Percentiles rank a stretch among this genome's conserved stretches.
These are phyloP conservation scores for Lentinus brumalis DNA, from an alignment of 768 basidiomycete genomes.

Conservation along the genomic window DNA sequence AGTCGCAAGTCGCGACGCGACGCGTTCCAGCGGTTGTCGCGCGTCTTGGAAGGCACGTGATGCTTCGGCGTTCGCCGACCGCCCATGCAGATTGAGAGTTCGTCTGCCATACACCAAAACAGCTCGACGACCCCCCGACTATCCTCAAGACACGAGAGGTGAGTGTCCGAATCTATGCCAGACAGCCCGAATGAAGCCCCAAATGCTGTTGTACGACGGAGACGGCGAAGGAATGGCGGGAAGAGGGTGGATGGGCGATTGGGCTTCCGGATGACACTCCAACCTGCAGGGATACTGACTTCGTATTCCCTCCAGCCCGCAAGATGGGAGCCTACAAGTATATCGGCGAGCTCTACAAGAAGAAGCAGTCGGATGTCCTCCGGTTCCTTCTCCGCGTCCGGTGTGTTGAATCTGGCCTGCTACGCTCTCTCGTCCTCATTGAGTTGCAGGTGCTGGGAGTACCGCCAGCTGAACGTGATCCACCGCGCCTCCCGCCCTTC, in stretches of 20 bases:
- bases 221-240: constrained; percentile 13
- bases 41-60: not conserved
- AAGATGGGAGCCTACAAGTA: constrained; percentile 96
- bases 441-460: constrained; percentile 86
- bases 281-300: constrained; percentile 21
- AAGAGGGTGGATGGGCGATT: constrained; percentile 33
- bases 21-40: not conserved
- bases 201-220: constrained; percentile 4
- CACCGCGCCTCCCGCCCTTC: constrained; percentile 98
- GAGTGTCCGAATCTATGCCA: constrained; percentile 21
- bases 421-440: not conserved
- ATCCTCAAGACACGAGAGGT: constrained; percentile 36
- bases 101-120: constrained; percentile 7
- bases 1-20: not conserved
- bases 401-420: constrained; percentile 42
- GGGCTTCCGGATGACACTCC: constrained; percentile 25
- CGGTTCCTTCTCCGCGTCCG: constrained; percentile 97
- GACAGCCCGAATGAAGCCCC: constrained; percentile 13
- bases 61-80: not conserved
- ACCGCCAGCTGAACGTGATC: constrained; percentile 96
- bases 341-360: constrained; percentile 96
- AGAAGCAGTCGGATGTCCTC: constrained; percentile 96
- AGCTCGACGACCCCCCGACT: constrained; percentile 28
- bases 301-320: constrained; percentile 38
- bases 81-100: constrained; percentile 4